Evolutionary conservation across 257 asterid genomes (phyloP).

Genomic region (Capsicum baccatum): DNA sequence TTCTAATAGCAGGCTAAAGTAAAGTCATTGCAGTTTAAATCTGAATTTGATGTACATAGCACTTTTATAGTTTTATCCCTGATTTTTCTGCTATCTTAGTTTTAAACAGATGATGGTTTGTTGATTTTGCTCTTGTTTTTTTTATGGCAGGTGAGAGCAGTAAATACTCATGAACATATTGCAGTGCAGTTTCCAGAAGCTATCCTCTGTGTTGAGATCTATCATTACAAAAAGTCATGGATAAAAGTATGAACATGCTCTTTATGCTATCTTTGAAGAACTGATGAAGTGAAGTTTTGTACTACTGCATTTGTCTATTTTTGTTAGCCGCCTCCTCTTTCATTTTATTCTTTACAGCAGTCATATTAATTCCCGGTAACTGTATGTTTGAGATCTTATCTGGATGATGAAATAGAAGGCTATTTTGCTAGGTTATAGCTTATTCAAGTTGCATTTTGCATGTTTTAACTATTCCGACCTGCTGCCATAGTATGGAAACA

Average conservation of each 20-base stretch:
- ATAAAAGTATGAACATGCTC: slow-evolving; percentile 52
- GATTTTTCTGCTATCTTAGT: background rate
- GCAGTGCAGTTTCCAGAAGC: slow-evolving; percentile 76
- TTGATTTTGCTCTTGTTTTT: background rate
- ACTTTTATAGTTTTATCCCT: background rate
- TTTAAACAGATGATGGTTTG: background rate
- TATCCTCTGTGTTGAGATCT: slow-evolving; percentile 75
- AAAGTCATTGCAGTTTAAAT: background rate
- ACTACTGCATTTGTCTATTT: background rate
- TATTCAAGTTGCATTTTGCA: background rate
- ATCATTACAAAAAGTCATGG: slow-evolving; percentile 63
- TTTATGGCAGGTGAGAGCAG: slow-evolving; percentile 61
- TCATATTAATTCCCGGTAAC: background rate
- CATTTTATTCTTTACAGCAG: background rate
- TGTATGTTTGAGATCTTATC: background rate
- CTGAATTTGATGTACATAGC: background rate
- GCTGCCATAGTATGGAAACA: background rate
- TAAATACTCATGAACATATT: slow-evolving; percentile 46
- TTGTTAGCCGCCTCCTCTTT: slow-evolving; percentile 7
- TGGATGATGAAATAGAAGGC: background rate
- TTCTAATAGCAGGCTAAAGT: background rate
- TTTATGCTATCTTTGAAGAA: background rate
- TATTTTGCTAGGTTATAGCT: background rate
- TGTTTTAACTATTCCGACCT: background rate
- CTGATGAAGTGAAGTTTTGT: background rate